These are phyloP conservation scores for Hemisphaericaspora nanyangensis DNA, from an alignment of 805 yeast species.

Conservation along the genomic window DNA sequence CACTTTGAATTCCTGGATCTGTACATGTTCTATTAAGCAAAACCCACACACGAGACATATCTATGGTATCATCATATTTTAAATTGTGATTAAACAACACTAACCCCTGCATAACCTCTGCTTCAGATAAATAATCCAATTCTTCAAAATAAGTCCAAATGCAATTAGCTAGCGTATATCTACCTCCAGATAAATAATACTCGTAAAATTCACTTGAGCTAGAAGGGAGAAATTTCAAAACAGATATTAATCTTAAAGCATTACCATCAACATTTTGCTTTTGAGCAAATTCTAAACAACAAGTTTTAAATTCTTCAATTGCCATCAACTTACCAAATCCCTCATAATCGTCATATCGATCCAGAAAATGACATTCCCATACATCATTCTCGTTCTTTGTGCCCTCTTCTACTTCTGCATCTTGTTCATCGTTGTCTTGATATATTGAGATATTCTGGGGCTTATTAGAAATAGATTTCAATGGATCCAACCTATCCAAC, in stretches of 20 bases:
- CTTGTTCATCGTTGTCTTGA: constrained; percentile 41
- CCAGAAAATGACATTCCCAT: constrained; percentile 39
- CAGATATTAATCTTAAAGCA: constrained; percentile 1
- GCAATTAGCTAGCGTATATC: constrained; percentile 12
- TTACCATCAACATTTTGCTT: neutral
- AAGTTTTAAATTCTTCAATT: constrained; percentile 5
- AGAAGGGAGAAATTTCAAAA: constrained; percentile 6
- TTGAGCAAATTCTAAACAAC: constrained; percentile 2
- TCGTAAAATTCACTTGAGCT: constrained; percentile 12
- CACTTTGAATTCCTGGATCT: constrained; percentile 1
- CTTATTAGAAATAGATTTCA: constrained; percentile 28
- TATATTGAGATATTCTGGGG: constrained; percentile 37
- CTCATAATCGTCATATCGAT: constrained; percentile 11
- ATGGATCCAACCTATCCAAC: constrained; percentile 42
- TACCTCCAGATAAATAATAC: constrained; percentile 16
- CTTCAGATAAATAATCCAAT: constrained; percentile 3
- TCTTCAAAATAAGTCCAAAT: constrained; percentile 17
- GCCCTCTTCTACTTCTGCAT: constrained; percentile 17
- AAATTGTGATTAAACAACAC: constrained; percentile 34
- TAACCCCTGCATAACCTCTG: constrained; percentile 26
- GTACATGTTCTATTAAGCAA: constrained; percentile 1
- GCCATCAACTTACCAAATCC: neutral
- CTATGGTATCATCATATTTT: constrained; percentile 17
- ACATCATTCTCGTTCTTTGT: constrained; percentile 31
- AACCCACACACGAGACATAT: constrained; percentile 2